Conservation (phyloP, 306 rosid species). For the Inga oerstediana region DNA sequence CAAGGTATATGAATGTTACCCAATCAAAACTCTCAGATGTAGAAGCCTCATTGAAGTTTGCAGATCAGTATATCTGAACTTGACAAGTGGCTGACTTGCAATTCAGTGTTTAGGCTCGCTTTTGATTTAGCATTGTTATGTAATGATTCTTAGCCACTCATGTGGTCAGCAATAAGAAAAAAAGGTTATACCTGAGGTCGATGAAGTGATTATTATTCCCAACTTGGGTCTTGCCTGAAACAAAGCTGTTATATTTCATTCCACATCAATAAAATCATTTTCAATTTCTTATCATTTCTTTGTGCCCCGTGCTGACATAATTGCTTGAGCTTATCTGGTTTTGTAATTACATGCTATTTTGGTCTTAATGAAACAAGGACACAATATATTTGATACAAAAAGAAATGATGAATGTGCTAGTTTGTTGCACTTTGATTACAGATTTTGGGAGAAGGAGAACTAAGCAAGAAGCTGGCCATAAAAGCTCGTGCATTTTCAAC, state of each 20-base stretch:
- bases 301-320: neutral
- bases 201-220: neutral
- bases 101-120: neutral
- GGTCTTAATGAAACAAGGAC: constrained; percentile 22
- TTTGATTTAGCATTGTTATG: neutral
- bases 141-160: neutral
- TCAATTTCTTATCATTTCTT: neutral
- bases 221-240: neutral
- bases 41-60: neutral
- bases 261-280: neutral
- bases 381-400: neutral
- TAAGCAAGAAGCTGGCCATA: constrained; percentile 72
- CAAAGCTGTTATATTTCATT: neutral
- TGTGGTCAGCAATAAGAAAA: neutral
- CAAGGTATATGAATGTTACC: neutral
- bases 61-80: neutral
- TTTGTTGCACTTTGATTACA: constrained; percentile 39
- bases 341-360: neutral
- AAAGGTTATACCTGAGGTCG: neutral
- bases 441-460: constrained; percentile 87
- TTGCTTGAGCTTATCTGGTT: neutral
- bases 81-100: neutral
- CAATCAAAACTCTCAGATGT: neutral
- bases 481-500: constrained; percentile 89
- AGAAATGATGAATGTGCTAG: neutral